Evolutionary conservation across 768 basidiomycete genomes (phyloP).

Genomic region (Psilocybe tampanensis): DNA sequence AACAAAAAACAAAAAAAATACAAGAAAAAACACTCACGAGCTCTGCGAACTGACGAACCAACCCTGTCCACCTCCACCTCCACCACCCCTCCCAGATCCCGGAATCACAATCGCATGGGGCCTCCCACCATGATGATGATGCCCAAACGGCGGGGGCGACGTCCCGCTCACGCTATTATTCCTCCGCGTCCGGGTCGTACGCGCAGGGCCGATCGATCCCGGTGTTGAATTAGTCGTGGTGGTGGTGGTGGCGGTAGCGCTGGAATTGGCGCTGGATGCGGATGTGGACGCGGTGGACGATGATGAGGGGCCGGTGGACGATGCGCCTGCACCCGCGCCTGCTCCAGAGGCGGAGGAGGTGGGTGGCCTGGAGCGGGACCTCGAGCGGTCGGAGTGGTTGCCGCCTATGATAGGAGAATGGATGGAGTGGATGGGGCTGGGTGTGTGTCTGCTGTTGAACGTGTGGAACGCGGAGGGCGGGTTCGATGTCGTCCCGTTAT

Average conservation of each 20-base stretch:
- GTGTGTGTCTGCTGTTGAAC: constrained; percentile 32
- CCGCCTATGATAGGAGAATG: constrained; percentile 15
- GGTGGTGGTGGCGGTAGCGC: neutral
- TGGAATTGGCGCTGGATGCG: constrained; percentile 8
- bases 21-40: constrained; percentile 24
- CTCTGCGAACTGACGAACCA: constrained; percentile 35
- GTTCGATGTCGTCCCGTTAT: constrained; percentile 17
- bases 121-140: constrained; percentile 28
- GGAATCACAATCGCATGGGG: constrained; percentile 79
- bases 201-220: constrained; percentile 50
- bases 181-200: constrained; percentile 57
- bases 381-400: constrained; percentile 37
- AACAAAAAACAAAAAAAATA: neutral
- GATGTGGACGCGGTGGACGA: constrained; percentile 1
- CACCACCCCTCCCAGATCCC: constrained; percentile 19
- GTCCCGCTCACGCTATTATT: constrained; percentile 63
- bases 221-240: neutral
- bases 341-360: constrained; percentile 6
- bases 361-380: constrained; percentile 42
- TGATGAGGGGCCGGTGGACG: neutral
- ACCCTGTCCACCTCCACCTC: constrained; percentile 12
- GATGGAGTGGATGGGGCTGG: constrained; percentile 29
- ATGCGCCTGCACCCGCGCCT: constrained; percentile 4
- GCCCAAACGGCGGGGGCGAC: constrained; percentile 40
- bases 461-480: constrained; percentile 34